phyloP scores from a whole-genome alignment of 768 basidiomycete genomes.

The Xerocomus potaroensis region DNA sequence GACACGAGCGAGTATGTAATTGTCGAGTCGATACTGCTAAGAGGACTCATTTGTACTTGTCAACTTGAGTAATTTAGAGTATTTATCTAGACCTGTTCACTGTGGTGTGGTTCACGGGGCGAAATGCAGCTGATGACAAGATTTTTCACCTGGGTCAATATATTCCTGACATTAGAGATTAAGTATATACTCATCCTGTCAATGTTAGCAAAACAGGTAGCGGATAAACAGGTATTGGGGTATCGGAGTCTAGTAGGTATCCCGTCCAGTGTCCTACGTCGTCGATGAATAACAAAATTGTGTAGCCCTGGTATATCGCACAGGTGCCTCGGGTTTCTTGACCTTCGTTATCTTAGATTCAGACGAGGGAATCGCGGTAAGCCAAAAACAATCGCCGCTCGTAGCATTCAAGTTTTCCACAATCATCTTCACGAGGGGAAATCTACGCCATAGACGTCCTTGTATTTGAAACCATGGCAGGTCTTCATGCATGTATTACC shows the following conservation, averaged over 20 bases:
- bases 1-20: too few relatives aligned
- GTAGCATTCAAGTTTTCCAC: slow-evolving; percentile 3
- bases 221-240: slow-evolving; percentile 3
- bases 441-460: slow-evolving; percentile 10
- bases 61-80: background rate
- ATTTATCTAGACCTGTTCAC: too few relatives aligned
- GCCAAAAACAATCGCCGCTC: slow-evolving; percentile 5
- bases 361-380: slow-evolving; percentile 10
- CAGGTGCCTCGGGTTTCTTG: slow-evolving; percentile 10
- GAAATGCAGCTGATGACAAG: too few relatives aligned
- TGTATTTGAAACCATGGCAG: slow-evolving; percentile 19
- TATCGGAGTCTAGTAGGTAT: background rate
- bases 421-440: slow-evolving; percentile 17
- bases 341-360: slow-evolving; percentile 22
- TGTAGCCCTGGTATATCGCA: slow-evolving; percentile 2
- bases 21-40: too few relatives aligned
- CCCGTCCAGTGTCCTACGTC: slow-evolving; percentile 3
- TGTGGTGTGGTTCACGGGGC: too few relatives aligned
- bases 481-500: slow-evolving; percentile 36
- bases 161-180: too few relatives aligned
- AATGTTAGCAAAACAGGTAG: too few relatives aligned
- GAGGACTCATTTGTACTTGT: background rate
- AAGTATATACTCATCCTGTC: too few relatives aligned
- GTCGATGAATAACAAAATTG: too few relatives aligned
- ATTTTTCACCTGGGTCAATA: too few relatives aligned